Evolutionary conservation across 805 yeast species (phyloP), one percentile per base, ranked within the genome.

Genomic region (Wickerhamomyces strasburgensis): DNA sequence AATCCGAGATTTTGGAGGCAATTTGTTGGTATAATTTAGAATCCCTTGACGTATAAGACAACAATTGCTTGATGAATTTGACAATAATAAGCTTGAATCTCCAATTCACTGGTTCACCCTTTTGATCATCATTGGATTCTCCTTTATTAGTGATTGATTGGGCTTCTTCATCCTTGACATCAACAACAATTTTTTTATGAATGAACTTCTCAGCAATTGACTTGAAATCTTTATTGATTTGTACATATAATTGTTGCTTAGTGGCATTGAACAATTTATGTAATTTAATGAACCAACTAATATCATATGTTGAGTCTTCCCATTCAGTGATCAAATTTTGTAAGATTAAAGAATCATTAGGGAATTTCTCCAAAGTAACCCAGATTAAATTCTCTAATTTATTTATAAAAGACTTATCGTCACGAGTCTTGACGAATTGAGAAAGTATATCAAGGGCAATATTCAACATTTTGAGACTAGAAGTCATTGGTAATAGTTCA

Each of bases 221-320:
- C n/a, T 63, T 58, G 32, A 71, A 69, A 29, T 62, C 67, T 26
- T 69, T 58, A 42, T 67, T 56, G 19, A 67, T 61, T 0, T 65
- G 63, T 15, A 64, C 58, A 14, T 66, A 62, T 24, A 76, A 57
- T 46, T 61, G 67, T 27, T 57, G 65, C 27, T 68, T 65, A 5
- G 72, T 68, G 34, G 65, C 57, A 40, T 60, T 67, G 50, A 69
- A 76, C 38, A 80, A 53, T 13, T 67, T 61, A 37, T 70, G 73
- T 29, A 83, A 60, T 24, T 75, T 71, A 1, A 62, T 54, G 39
- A 84, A 73, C 93, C 93, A 84, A 11, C 66, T 70, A 13, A 63
- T 44, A 21, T 62, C 66, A 5, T 55, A 61, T 3, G 72, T 68
- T 17, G 73, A 67, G 14, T 73, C 75, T 31, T 84, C 56, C 90